Conservation (phyloP, 257 asterid genomes). For the Nicotiana tomentosiformis region DNA sequence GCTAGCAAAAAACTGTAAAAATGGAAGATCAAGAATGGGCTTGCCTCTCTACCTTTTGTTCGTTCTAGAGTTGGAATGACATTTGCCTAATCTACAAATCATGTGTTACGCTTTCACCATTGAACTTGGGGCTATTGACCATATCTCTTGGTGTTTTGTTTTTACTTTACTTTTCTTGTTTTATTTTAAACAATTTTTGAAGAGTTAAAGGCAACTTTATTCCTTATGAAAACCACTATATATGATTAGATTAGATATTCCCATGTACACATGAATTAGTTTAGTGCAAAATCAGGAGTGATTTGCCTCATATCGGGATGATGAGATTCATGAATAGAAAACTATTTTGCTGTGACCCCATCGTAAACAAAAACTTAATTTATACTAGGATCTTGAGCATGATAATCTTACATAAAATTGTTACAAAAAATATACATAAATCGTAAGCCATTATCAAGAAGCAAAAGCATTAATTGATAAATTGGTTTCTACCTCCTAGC, state of each 20-base stretch:
- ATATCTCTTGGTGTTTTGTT: not conserved
- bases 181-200: not conserved
- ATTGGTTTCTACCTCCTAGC: too few relatives aligned
- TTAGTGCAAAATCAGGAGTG: not conserved
- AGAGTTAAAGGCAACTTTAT: not conserved
- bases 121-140: not conserved
- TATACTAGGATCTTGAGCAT: too few relatives aligned
- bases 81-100: fast-evolving
- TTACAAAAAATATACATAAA: too few relatives aligned
- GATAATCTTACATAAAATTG: too few relatives aligned
- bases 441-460: too few relatives aligned
- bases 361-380: too few relatives aligned
- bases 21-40: not conserved
- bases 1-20: not conserved
- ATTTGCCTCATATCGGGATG: not conserved
- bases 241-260: not conserved
- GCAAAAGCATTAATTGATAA: too few relatives aligned
- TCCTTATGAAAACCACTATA: not conserved
- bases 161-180: too few relatives aligned
- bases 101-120: not conserved
- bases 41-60: not conserved
- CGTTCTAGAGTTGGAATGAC: fast-evolving
- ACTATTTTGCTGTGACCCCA: too few relatives aligned
- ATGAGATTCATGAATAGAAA: not conserved
- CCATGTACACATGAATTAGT: not conserved